These are phyloP conservation scores for Aspergillus baeticus DNA, from an alignment of 495 filamentous ascomycete species.

Conservation along the genomic window DNA sequence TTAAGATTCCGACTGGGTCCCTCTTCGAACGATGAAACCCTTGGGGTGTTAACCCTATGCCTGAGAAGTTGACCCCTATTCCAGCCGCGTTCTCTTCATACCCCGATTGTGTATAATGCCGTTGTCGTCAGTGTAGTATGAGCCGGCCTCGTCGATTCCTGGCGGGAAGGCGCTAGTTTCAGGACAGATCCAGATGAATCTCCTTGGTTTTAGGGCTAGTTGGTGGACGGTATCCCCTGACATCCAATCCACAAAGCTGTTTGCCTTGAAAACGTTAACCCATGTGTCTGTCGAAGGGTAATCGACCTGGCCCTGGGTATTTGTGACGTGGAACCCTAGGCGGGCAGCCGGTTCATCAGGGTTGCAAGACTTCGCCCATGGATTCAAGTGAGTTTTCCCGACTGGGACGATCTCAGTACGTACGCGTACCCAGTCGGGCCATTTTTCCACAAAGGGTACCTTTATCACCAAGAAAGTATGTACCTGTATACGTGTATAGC, in stretches of 20 bases:
- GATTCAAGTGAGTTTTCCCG: neutral
- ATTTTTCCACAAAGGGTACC: neutral
- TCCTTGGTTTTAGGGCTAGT: neutral
- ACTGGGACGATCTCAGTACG: neutral
- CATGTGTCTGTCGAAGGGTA: neutral
- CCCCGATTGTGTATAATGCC: neutral
- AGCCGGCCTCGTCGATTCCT: neutral
- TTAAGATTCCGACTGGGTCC: no score
- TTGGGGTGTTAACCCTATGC: no score
- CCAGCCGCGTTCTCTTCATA: neutral
- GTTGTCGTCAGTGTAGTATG: neutral
- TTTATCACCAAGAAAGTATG: neutral
- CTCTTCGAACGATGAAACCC: no score
- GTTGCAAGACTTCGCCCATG: neutral
- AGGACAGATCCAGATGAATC: neutral
- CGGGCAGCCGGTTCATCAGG: neutral
- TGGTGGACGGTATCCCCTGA: neutral
- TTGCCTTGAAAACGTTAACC: neutral
- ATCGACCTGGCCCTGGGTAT: neutral
- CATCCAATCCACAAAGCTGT: neutral
- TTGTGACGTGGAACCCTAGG: neutral
- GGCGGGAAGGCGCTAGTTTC: neutral
- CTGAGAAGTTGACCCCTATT: no score
- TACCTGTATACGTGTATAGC: no score
- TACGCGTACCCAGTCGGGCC: neutral